Base-by-base conservation (phyloP, 2,329 filamentous ascomycete genomes). In the Diaporthe caulivora region DNA sequence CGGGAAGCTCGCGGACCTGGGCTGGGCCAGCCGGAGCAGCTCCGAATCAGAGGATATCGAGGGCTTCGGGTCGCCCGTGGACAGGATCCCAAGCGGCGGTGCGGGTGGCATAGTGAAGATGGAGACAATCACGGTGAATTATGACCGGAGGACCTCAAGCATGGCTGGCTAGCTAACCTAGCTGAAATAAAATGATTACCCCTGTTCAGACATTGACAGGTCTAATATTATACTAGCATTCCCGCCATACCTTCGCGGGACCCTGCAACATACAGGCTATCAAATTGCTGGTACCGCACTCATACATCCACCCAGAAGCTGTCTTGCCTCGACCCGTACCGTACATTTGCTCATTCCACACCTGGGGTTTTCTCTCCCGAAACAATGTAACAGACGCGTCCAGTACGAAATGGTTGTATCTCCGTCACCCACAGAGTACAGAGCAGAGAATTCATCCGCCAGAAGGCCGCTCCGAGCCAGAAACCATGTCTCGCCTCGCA, bases 111-210 rank as follows among this genome's bases (percentile, higher is more conserved):
- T 70, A 15, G 54, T 70, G 13, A 70, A 70, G 54, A 70, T 58
- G 68, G 68, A 70, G n/a, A 60, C 47, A 4, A 70, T 70, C 31
- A 70, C 68, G 10, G 68, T 70, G n/a, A 60, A 70, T 18, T 70
- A 60, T 40, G 68, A 70, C 26, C 37, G 26, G 31, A 51, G 54
- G 21, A 60, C 54, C 13, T 29, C 42, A 7, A 70, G 68, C 51
- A 70, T 67, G 62, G 9, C 40, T 37, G 44, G 47, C n/a, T 67
- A 67, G 31, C 29, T 40, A 53, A 29, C 1, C 31, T 37, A 40
- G 62, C 47, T 65, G 21, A 2, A 2, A 24, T 26, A 31, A 37
- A 24, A 21, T 4, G n/a, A 21, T 15, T 24, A 9, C 31, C 31
- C 15, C 31, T 21, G 29, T 17, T 17, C 21, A 6, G 5, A 53